Base-by-base conservation (phyloP, 495 filamentous ascomycete genomes). In the Hypoxylon lienhwacheense region DNA sequence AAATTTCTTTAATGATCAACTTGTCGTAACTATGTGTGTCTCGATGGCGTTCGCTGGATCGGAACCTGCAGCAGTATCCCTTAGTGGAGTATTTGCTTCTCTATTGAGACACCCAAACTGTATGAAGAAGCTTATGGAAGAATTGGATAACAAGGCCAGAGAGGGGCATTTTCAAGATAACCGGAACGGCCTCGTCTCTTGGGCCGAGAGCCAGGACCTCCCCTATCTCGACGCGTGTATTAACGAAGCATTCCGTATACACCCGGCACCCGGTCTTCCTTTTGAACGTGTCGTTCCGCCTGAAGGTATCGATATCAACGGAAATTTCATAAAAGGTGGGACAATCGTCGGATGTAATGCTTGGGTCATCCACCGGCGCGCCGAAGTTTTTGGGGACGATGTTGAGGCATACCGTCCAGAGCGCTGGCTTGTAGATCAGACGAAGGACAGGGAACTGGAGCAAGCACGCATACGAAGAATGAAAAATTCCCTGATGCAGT, bases 211-310 rank as follows among this genome's bases (percentile, higher is more conserved):
- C 14, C 76, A 81, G 26, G 69, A 74, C 1, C 66, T 88, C 7
- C 78, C 77, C 0, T 89, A 86, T 47, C 75, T 88, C 12, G 79
- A 84, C 35, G 82, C 85, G 1, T 75, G 80, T 11, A 77, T 88
- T 50, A 81, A 85, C 56, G 86, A 90, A 63, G 72, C 76, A 0
- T 46, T 85, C 63, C 77, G 81, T 3, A 34, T 83, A 4, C 77
- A 83, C 61, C 77, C 83, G 0, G 73, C 79, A 5, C 66, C 74
- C 5, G 73, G 75, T 0, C 67, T 82, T 1, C 67, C 75, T 7
- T 71, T 82, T 12, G 80, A 82, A 59, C 74, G 79, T 7, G 64
- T 80, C 36, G 78, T 82, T 3, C 82, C 76, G 1, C 60, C 59
- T 15, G 71, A 73, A 15, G 81, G 81, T 2, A 66, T 75, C 11